Evolutionary conservation across 2,329 filamentous ascomycete genomes (phyloP), one percentile per base, ranked within the genome.

Genomic region (Samsoniella hepiali): DNA sequence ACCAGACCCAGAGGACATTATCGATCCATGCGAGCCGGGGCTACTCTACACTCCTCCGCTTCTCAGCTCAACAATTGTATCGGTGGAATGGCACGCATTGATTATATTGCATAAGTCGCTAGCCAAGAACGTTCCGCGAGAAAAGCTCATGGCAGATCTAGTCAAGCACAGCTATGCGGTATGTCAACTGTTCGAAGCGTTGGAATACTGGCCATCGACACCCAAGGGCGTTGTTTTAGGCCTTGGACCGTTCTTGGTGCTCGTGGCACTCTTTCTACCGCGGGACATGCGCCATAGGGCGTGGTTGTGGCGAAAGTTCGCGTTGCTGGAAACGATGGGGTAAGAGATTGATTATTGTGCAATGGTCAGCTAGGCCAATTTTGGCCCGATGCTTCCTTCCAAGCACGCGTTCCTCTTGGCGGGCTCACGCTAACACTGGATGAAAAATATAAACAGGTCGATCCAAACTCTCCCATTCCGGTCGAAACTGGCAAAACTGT

Each of bases 231-330:
- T 86, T 13, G 76, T 94, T 15, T 79, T 96, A 34, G 83, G 88
- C 49, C 85, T 90, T 49, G 92, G 96, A 71, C 87, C 91, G 13
- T 87, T 86, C 68, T 78, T 98, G 42, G 89, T 88, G 0, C 88
- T 97, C 64, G 87, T 90, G 2, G 84, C 86, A 11, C 79, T 97
- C 58, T 95, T 95, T 71, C 76, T 97, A n/a, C 91, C 90, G 0
- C 87, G 86, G 66, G 90, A 96, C 65, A 72, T 79, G 32, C 86
- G 81, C 67, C 87, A 96, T 72, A 84, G 86, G 10, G 87, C 87
- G 81, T 98, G 93, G 93, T 83, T 88, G 67, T 86, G 92, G 65
- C 83, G 84, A 68, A 94, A 91, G 74, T 88, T 96, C 73, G 92
- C 91, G 22, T 78, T 85, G 60, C 81, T 96, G 53, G 94, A 98